Conservation (phyloP, 176 grass and related monocot species). For the Triticum timopheevii region DNA sequence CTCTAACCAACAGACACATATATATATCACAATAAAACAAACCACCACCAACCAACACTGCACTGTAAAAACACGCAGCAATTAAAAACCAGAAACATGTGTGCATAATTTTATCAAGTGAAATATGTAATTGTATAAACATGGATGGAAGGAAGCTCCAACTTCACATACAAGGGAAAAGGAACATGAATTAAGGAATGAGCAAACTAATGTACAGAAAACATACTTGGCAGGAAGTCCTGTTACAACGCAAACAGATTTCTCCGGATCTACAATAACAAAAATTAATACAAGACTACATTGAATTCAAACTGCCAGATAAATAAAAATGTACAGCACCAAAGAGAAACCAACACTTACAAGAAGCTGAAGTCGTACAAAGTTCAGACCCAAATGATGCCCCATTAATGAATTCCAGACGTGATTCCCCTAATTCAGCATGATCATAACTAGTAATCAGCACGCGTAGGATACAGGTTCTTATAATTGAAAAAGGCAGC, state of each 20-base stretch:
- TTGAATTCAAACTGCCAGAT: neutral
- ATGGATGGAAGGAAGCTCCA: neutral
- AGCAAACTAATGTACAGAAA: conserved; percentile 14
- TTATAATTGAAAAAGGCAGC: neutral
- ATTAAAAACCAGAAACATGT: neutral
- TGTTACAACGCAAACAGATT: conserved; percentile 69
- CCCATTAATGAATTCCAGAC: conserved; percentile 85
- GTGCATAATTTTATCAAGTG: neutral
- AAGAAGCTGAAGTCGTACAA: conserved; percentile 51
- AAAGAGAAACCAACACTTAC: conserved; percentile 46
- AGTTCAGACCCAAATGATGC: conserved; percentile 77
- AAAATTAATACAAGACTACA: neutral
- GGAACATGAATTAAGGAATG: neutral
- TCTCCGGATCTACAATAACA: conserved; percentile 66
- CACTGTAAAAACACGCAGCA: neutral
- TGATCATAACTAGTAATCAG: conserved; percentile 18
- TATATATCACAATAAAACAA: conserved; percentile 3
- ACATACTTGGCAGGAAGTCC: conserved; percentile 87
- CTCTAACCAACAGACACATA: neutral
- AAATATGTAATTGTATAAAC: conserved; percentile 3
- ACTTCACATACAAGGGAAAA: conserved; percentile 14
- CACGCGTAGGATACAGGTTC: neutral
- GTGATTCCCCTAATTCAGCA: conserved; percentile 63
- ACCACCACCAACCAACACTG: neutral
- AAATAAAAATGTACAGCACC: neutral